Evolutionary conservation across 2,329 filamentous ascomycete genomes (phyloP).

Genomic region (Cordyceps cicadae): DNA sequence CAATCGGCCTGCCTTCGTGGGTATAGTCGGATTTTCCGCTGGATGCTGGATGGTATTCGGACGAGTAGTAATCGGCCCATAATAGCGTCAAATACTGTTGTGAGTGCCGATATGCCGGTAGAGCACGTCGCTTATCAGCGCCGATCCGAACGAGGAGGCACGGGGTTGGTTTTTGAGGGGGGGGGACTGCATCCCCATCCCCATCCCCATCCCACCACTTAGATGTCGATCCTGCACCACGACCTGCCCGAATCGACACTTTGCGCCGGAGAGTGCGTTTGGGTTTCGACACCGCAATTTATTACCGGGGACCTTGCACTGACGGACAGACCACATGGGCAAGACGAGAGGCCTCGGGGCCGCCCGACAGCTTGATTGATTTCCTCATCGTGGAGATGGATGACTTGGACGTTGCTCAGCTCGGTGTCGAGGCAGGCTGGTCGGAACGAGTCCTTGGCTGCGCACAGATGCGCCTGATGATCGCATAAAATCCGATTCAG

Average conservation of each 20-base stretch:
- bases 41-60: background rate
- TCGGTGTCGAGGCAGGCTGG: background rate
- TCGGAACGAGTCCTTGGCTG: background rate
- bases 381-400: background rate
- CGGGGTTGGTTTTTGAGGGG: background rate
- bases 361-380: background rate
- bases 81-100: background rate
- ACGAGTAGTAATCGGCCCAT: background rate
- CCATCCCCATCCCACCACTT: conserved; percentile 1
- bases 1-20: background rate
- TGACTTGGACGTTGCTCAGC: background rate
- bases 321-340: background rate
- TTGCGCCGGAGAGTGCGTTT: background rate
- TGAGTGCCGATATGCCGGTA: conserved; percentile 2
- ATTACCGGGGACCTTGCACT: background rate
- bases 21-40: background rate
- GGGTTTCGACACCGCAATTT: too few species aligned
- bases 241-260: conserved; percentile 5
- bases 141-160: conserved; percentile 3
- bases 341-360: background rate
- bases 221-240: conserved; percentile 5
- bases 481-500: background rate
- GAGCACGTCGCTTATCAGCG: conserved; percentile 1
- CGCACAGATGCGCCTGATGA: background rate
- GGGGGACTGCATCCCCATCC: background rate